These are phyloP conservation scores for Artemisia annua DNA, from an alignment of 129 eudicot genomes.

Conservation along the genomic window DNA sequence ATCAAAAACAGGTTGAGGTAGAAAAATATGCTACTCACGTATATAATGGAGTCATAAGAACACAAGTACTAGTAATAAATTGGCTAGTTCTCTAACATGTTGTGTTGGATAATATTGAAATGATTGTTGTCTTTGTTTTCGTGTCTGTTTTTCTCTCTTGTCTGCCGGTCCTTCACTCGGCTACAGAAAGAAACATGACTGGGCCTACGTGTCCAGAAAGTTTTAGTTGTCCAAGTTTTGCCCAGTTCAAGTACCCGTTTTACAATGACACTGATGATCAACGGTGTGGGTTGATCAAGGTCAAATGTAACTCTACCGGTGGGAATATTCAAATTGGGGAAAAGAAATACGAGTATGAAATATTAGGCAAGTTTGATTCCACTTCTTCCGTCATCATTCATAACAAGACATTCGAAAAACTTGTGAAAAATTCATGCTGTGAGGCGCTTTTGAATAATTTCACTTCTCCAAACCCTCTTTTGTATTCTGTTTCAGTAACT, in stretches of 20 bases:
- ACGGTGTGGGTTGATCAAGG: constrained; percentile 25
- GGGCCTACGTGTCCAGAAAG: constrained; percentile 23
- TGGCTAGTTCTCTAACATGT: background rate
- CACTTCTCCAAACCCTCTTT: constrained; percentile 26
- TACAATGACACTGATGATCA: background rate
- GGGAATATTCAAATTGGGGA: constrained; percentile 5
- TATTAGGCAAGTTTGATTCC: background rate
- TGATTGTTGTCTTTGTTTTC: constrained; percentile 15
- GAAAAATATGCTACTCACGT: background rate
- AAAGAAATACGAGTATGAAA: background rate
- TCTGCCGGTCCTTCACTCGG: constrained; percentile 16
- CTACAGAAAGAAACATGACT: background rate
- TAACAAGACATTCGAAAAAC: no score
- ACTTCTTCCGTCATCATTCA: background rate
- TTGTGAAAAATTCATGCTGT: constrained; percentile 11
- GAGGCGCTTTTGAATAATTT: constrained; percentile 5
- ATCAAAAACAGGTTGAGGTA: background rate
- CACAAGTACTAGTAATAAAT: no score
- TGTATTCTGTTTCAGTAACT: constrained; percentile 6
- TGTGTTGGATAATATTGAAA: constrained; percentile 1
- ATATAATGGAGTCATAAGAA: constrained; percentile 1
- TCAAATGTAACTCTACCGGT: background rate
- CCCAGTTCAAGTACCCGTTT: background rate
- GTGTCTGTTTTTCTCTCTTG: background rate
- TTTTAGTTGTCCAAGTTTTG: background rate